Evolutionary conservation across 2,329 filamentous ascomycete species (phyloP).

Genomic region (Kalmusia sp.): DNA sequence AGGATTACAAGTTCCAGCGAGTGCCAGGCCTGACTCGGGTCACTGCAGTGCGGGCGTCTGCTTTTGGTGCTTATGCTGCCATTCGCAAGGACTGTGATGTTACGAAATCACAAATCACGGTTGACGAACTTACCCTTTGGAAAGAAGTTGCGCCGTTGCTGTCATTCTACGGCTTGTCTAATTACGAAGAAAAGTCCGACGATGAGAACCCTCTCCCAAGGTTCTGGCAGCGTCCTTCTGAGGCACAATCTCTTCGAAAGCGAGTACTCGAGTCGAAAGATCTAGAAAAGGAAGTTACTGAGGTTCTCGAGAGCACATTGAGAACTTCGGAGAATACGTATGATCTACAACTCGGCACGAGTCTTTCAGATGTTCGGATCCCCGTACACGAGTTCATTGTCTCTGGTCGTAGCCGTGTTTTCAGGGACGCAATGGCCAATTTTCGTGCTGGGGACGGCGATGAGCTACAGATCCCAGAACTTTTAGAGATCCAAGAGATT

Average conservation of each 20-base stretch:
- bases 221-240: constrained; percentile 58
- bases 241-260: constrained; percentile 61
- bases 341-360: constrained; percentile 58
- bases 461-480: constrained; percentile 64
- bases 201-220: constrained; percentile 53
- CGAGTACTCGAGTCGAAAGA: constrained; percentile 69
- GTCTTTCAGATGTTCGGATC: constrained; percentile 71
- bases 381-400: constrained; percentile 86
- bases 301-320: constrained; percentile 47
- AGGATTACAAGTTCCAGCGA: constrained; percentile 95
- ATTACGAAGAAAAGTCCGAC: constrained; percentile 51
- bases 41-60: constrained; percentile 82
- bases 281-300: constrained; percentile 67
- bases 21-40: constrained; percentile 88
- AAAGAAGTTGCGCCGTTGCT: constrained; percentile 74
- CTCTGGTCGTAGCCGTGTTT: constrained; percentile 72
- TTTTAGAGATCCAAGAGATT: constrained; percentile 64
- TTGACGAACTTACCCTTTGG: constrained; percentile 74
- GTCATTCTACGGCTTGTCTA: constrained; percentile 67
- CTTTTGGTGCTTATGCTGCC: constrained; percentile 88
- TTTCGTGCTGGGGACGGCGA: constrained; percentile 63
- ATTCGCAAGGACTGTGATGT: constrained; percentile 85
- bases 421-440: constrained; percentile 66
- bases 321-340: constrained; percentile 52
- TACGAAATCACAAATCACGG: constrained; percentile 72